A percentile compares a stretch with the other conserved stretches of the same genome.
Evolutionary conservation across 2,329 filamentous ascomycete genomes (phyloP).

Genomic region (Xylaria sp.): DNA sequence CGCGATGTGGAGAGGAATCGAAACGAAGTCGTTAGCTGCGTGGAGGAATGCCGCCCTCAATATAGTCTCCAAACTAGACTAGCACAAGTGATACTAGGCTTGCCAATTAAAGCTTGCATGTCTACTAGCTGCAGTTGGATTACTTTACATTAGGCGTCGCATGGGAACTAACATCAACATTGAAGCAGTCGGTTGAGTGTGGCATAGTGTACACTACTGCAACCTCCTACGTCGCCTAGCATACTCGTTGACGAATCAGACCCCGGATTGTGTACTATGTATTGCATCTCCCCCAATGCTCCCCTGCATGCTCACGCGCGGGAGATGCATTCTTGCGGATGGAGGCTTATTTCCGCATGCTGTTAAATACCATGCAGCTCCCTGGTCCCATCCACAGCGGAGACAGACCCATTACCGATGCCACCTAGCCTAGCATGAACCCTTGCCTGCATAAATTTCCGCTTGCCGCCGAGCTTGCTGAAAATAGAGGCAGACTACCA

Average conservation of each 20-base stretch:
- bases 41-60: not conserved
- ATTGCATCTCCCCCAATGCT: not conserved
- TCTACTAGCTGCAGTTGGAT: not conserved
- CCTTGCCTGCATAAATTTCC: not conserved
- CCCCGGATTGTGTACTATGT: not conserved
- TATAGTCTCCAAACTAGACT: not conserved
- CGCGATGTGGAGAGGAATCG: not conserved
- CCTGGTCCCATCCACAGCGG: not conserved
- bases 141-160: not conserved
- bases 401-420: not conserved
- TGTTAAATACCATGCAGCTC: constrained; percentile 2
- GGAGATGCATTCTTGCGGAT: not conserved
- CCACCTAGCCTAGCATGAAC: not conserved
- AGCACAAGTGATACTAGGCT: not conserved
- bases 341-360: not conserved
- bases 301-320: not conserved
- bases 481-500: not conserved
- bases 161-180: not conserved
- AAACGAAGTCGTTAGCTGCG: not conserved
- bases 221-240: not conserved
- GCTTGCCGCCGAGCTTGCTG: not conserved
- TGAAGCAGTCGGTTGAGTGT: not conserved
- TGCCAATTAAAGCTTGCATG: not conserved
- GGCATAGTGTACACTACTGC: not conserved
- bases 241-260: not conserved